Evolutionary conservation across 805 yeast genomes (phyloP), one percentile per base, ranked within the genome.

Genomic region (Saccharomyces cerevisiae): DNA sequence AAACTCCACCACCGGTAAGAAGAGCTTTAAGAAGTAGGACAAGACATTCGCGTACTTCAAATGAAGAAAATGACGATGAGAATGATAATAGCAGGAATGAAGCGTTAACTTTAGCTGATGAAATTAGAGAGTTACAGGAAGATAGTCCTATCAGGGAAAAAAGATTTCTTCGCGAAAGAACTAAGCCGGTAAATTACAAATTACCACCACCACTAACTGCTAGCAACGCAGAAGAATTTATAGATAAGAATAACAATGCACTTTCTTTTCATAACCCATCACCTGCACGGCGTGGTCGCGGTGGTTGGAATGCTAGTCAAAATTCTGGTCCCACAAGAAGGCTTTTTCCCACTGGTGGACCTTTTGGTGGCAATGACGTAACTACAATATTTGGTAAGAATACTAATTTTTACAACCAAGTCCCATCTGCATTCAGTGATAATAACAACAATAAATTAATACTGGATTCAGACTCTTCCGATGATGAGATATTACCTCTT

Each of bases 321-420:
- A 66, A 74, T 17, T 65, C 64, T 52, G 81, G 79, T 47, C 80
- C 78, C 28, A 67, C 86, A 46, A 79, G 90, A 63, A 79, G 96
- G 46, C 72, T 94, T 41, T 91, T 87, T 64, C 96, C 97, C 6
- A 92, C 97, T 0, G 89, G 90, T 14, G 99, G 99, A 0, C 99
- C 99, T 1, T 92, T 92, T 75, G 99, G 99, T 29, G 99, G 99
- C 24, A 85, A 92, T 57, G 97, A 92, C 66, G 96, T 89, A 0
- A 79, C 84, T 6, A 85, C 97, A 0, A 73, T 92, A 30, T 89
- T 90, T 69, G 91, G 94, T 5, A 78, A 80, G 49, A 81, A 82
- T 26, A 83, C 88, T 4, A 69, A 71, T 32, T 64, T 66, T 43
- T 68, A 67, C 51, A 63, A 61, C 26, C 61, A 61, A 41, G 61